Conservation (phyloP, 345 rosid genomes). For the Populus ilicifolia region DNA sequence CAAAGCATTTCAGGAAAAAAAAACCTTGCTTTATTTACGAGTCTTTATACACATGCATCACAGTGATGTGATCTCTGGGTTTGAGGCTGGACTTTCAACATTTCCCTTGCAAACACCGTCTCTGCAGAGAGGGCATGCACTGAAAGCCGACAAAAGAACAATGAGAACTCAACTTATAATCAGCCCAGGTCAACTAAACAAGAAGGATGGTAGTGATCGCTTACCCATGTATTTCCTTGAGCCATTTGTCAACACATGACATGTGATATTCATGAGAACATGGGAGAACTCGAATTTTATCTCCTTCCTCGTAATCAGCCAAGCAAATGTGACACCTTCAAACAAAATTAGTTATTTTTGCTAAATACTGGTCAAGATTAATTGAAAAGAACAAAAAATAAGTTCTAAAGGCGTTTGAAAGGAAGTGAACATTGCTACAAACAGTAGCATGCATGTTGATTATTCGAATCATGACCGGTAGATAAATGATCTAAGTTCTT, state of each 20-base stretch:
- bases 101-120: slow-evolving; percentile 22
- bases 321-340: slow-evolving; percentile 28
- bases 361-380: neutral
- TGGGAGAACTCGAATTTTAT: slow-evolving; percentile 25
- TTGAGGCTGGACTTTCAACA: slow-evolving; percentile 7
- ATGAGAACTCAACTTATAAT: neutral
- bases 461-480: neutral
- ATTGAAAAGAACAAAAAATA: neutral
- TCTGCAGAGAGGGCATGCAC: slow-evolving; percentile 30
- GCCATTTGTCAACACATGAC: slow-evolving; percentile 28
- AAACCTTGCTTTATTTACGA: neutral
- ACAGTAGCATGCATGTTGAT: neutral
- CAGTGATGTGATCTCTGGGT: slow-evolving; percentile 2
- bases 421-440: neutral
- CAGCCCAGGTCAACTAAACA: neutral
- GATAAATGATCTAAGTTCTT: neutral
- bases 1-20: neutral
- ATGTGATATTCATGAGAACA: slow-evolving; percentile 28
- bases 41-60: neutral
- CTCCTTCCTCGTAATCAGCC: slow-evolving; percentile 26
- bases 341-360: neutral
- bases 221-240: slow-evolving; percentile 25
- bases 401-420: neutral
- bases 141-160: slow-evolving; percentile 3
- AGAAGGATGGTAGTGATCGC: neutral